Percentiles rank a stretch among this genome's conserved stretches.
phyloP scores from a whole-genome alignment of 192 early-diverging fungal species.

The Linnemannia zychae region DNA sequence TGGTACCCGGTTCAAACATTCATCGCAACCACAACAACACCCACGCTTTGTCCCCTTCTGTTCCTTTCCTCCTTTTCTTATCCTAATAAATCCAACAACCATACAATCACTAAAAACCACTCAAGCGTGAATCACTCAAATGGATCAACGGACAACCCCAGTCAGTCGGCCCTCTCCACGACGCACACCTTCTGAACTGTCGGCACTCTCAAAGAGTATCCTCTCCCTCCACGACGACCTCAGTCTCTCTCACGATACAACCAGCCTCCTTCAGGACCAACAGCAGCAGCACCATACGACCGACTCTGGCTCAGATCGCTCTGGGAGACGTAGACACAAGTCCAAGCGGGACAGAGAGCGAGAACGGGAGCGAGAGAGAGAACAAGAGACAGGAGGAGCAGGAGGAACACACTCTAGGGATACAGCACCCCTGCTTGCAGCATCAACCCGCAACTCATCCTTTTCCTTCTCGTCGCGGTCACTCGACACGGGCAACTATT shows the following conservation, averaged over 20 bases:
- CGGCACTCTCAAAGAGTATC: conserved; percentile 46
- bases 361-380: neutral
- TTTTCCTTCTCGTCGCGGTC: conserved; percentile 34
- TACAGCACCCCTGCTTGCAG: conserved; percentile 10
- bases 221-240: conserved; percentile 37
- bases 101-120: neutral
- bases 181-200: conserved; percentile 26
- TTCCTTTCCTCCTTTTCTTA: neutral
- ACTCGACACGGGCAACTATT: conserved; percentile 32
- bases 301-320: conserved; percentile 23
- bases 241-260: conserved; percentile 7
- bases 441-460: conserved; percentile 30
- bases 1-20: neutral
- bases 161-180: conserved; percentile 9
- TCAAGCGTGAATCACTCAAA: neutral
- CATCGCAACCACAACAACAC: neutral
- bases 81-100: neutral
- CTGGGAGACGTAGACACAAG: conserved; percentile 3
- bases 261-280: neutral
- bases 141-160: conserved; percentile 12
- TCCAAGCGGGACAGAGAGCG: conserved; percentile 11
- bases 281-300: neutral
- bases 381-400: neutral
- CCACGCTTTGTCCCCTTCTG: neutral
- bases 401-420: neutral